phyloP scores from a whole-genome alignment of 1,284 basidiomycete species.

The Ganoderma boninense region DNA sequence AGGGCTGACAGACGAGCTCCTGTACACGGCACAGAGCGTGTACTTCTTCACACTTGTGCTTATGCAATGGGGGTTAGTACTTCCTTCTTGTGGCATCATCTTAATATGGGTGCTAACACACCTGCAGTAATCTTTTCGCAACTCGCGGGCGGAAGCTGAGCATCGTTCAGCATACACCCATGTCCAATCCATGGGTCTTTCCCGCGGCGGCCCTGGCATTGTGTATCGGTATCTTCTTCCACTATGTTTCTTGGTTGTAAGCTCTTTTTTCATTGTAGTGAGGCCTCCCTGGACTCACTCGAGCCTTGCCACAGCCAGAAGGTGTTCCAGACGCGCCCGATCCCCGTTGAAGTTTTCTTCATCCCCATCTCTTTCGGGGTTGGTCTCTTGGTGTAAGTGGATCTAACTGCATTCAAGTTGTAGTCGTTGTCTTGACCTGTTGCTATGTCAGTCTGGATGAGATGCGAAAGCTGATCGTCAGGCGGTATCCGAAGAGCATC shows the following conservation, averaged over 20 bases:
- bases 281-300: constrained; percentile 22
- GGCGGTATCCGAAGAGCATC: constrained; percentile 44
- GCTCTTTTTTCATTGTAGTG: constrained; percentile 7
- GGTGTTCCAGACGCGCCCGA: constrained; percentile 60
- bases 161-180: constrained; percentile 55
- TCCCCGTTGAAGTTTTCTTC: constrained; percentile 59
- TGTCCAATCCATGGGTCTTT: constrained; percentile 52
- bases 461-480: constrained; percentile 46
- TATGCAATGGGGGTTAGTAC: constrained; percentile 64
- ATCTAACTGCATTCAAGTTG: neutral
- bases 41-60: constrained; percentile 72
- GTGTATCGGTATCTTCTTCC: constrained; percentile 60
- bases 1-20: constrained; percentile 45
- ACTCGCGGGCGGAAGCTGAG: constrained; percentile 59
- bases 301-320: constrained; percentile 46
- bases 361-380: constrained; percentile 52
- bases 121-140: constrained; percentile 52
- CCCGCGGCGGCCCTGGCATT: constrained; percentile 57
- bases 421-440: neutral
- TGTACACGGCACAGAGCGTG: constrained; percentile 53
- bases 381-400: constrained; percentile 43
- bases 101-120: neutral
- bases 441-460: constrained; percentile 46
- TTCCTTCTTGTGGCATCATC: too few species aligned
- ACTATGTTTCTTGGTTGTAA: constrained; percentile 58